phyloP scores from a whole-genome alignment of 164 flowering plant genomes.

The Akebia trifoliata region DNA sequence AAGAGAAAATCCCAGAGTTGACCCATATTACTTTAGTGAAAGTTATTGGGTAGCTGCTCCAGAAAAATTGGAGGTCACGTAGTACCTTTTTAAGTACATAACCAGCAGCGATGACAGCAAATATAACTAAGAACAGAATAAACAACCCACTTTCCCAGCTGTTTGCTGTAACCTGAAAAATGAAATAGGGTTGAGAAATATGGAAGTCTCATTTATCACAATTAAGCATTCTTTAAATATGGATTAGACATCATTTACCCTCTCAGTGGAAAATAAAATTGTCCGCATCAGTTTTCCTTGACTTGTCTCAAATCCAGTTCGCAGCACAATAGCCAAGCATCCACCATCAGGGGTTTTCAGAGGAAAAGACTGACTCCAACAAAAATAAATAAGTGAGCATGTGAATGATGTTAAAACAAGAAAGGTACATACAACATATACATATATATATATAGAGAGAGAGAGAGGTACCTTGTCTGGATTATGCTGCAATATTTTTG shows the following conservation, averaged over 20 bases:
- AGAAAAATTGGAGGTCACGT: too few species aligned
- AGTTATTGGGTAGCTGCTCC: too few species aligned
- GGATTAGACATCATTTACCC: constrained; percentile 43
- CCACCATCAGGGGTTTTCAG: constrained; percentile 96
- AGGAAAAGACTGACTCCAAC: constrained; percentile 45
- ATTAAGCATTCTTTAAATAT: constrained; percentile 3
- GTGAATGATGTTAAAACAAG: constrained; percentile 1
- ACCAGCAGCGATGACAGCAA: constrained; percentile 98
- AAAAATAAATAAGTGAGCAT: not conserved
- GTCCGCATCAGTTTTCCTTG: constrained; percentile 99
- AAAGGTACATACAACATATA: too few species aligned
- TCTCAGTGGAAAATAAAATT: constrained; percentile 92
- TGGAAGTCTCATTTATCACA: not conserved
- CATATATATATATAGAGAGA: not conserved
- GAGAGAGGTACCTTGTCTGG: constrained; percentile 69
- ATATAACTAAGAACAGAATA: constrained; percentile 81
- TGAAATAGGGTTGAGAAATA: constrained; percentile 3
- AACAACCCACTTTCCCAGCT: constrained; percentile 99
- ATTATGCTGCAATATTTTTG: constrained; percentile 92
- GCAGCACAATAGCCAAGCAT: constrained; percentile 84
- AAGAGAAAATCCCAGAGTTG: too few species aligned
- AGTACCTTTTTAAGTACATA: constrained; percentile 94
- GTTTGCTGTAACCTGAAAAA: constrained; percentile 88
- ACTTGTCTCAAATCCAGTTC: constrained; percentile 98
- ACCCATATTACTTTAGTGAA: too few species aligned